These are phyloP conservation scores for Xenosphaeropsis pyriputrescens DNA, from an alignment of 2,329 filamentous ascomycete genomes.

Conservation along the genomic window DNA sequence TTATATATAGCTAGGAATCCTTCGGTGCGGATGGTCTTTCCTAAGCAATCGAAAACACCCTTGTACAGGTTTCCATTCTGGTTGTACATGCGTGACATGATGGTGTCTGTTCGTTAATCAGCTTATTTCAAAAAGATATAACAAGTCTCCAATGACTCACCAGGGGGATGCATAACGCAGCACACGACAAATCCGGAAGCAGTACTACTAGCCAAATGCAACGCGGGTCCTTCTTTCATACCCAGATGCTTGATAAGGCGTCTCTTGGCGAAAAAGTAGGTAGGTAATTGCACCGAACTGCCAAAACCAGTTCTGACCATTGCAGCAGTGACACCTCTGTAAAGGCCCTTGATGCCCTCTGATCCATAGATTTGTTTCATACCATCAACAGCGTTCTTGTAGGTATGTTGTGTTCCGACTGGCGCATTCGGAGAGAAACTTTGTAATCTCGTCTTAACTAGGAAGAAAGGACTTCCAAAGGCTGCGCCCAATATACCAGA, in stretches of 20 bases:
- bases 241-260: constrained; percentile 67
- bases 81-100: constrained; percentile 99
- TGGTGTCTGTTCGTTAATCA: constrained; percentile 48
- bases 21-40: constrained; percentile 83
- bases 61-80: constrained; percentile 96
- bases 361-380: constrained; percentile 60
- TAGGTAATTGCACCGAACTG: constrained; percentile 89
- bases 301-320: constrained; percentile 96
- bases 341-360: constrained; percentile 72
- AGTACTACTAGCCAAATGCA: constrained; percentile 82
- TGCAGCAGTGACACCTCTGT: constrained; percentile 79
- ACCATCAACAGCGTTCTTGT: constrained; percentile 75
- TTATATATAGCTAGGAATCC: constrained; percentile 92
- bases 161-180: constrained; percentile 93
- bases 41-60: constrained; percentile 81
- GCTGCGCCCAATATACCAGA: constrained; percentile 86
- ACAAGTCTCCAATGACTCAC: constrained; percentile 27
- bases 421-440: constrained; percentile 86
- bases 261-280: constrained; percentile 95
- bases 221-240: constrained; percentile 78
- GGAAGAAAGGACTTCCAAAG: constrained; percentile 92
- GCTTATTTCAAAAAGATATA: background rate
- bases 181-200: constrained; percentile 93
- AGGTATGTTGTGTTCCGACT: constrained; percentile 92
- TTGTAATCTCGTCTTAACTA: constrained; percentile 92